Evolutionary conservation across 1,284 basidiomycete species (phyloP).

Genomic region (Coniferiporia sulphurascens): DNA sequence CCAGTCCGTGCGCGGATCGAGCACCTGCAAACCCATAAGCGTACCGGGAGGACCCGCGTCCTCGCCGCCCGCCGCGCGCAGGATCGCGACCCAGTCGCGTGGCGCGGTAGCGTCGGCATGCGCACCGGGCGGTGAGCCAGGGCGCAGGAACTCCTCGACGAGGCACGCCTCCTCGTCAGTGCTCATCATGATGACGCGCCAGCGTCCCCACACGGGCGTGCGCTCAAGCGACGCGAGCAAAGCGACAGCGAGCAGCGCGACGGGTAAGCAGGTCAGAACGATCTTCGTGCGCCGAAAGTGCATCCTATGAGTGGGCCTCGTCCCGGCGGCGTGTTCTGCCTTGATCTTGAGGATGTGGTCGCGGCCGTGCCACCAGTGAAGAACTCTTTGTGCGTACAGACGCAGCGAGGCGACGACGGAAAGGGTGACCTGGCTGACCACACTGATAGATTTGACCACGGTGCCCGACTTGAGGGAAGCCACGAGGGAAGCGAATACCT

Average conservation of each 20-base stretch:
- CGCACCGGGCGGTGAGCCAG: slow-evolving; percentile 5
- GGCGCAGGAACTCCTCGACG: slow-evolving; percentile 13
- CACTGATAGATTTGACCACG: slow-evolving; percentile 5
- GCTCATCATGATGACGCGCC: slow-evolving; percentile 15
- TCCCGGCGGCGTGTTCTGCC: not conserved
- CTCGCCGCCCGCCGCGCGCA: slow-evolving; percentile 8
- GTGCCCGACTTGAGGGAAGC: slow-evolving; percentile 14
- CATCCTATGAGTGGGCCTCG: not conserved
- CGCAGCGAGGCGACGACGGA: slow-evolving; percentile 7
- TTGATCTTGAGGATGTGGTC: not conserved
- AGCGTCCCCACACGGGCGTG: slow-evolving; percentile 15
- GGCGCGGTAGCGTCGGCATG: not conserved
- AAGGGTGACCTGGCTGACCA: not conserved
- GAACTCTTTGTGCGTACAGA: not conserved
- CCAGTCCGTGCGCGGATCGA: slow-evolving; percentile 10
- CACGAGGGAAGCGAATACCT: not conserved
- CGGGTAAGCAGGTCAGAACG: not conserved
- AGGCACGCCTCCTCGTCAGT: slow-evolving; percentile 13
- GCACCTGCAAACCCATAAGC: slow-evolving; percentile 5
- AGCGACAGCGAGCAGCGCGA: slow-evolving; percentile 2
- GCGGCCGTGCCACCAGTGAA: slow-evolving; percentile 12
- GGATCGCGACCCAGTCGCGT: slow-evolving; percentile 16
- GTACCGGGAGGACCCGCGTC: slow-evolving; percentile 11
- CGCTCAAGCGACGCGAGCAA: slow-evolving; percentile 12
- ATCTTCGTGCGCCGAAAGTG: slow-evolving; percentile 12